Percentiles rank a stretch among this genome's conserved stretches.
phyloP scores from a whole-genome alignment of 805 yeast genomes.

The Metschnikowia arizonensis region DNA sequence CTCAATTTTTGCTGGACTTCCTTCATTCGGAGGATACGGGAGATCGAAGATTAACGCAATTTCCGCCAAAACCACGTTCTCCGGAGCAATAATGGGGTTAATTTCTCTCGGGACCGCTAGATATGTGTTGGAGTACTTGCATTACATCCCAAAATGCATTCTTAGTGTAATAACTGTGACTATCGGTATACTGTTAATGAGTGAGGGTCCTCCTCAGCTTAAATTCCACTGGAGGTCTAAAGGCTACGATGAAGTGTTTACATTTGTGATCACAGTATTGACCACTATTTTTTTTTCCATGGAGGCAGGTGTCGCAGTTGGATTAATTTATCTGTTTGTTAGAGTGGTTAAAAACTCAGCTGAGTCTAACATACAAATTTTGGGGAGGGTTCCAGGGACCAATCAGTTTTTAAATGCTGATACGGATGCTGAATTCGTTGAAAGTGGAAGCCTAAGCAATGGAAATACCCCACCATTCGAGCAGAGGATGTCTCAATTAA shows the following conservation, averaged over 20 bases:
- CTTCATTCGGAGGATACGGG: conserved; percentile 95
- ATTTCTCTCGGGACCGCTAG: conserved; percentile 63
- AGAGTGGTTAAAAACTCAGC: conserved; percentile 79
- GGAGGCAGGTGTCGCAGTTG: conserved; percentile 87
- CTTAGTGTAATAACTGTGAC: conserved; percentile 75
- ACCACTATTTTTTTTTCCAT: conserved; percentile 68
- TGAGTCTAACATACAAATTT: conserved; percentile 75
- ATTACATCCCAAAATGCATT: conserved; percentile 73
- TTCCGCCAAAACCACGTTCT: conserved; percentile 75
- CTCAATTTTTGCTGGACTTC: conserved; percentile 67
- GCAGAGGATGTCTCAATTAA: conserved; percentile 20
- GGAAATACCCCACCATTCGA: conserved; percentile 2
- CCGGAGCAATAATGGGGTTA: conserved; percentile 82
- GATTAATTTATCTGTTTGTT: conserved; percentile 73
- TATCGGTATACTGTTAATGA: conserved; percentile 61
- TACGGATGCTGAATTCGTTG: conserved; percentile 14
- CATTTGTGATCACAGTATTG: conserved; percentile 59
- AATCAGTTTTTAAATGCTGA: conserved; percentile 42
- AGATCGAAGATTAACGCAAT: conserved; percentile 84
- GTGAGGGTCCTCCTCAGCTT: conserved; percentile 59
- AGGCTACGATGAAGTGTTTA: conserved; percentile 74
- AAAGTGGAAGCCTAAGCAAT: not conserved
- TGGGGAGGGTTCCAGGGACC: conserved; percentile 52
- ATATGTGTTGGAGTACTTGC: conserved; percentile 58
- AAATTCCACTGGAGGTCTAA: conserved; percentile 64